Base-by-base conservation (phyloP, 2,329 filamentous ascomycete genomes). In the Fulvia fulva region DNA sequence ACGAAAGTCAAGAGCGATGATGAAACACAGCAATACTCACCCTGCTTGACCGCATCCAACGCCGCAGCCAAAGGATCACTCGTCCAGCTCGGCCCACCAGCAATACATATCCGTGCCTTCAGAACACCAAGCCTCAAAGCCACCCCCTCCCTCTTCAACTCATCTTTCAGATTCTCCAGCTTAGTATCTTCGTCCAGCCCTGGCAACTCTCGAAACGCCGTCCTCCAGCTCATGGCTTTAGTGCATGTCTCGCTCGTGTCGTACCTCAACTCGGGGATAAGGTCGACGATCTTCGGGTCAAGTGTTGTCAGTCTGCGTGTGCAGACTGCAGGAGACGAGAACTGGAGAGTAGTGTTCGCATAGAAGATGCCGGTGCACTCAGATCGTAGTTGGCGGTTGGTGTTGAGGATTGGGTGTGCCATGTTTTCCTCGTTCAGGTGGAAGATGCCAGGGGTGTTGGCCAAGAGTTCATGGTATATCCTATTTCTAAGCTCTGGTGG, bases 331-430 rank as follows among this genome's bases (percentile, higher is more conserved):
- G 62, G 60, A 21, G 59, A 51, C 16, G 19, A 37, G 54, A 59
- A 61, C 21, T 57, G 60, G 14, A 64, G 55, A 11, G 43, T 59
- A n/a, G 57, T 62, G 58, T 62, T 63, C 19, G 58, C 47, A 32
- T 60, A 60, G 23, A 61, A 57, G 50, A 72, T 57, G 5, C 71
- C 71, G 3, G 68, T 69, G 53, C 68, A 71, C 61, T 68, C 58
- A 53, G 16, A 2, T 23, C 62, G 60, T 21, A 63, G 19, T 45
- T 61, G 60, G 9, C 26, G 51, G 21, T 47, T 59, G 32, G 50
- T 45, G 14, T 25, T 23, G 2, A 64, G 53, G 21, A 64, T 41
- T 14, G 60, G 37, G 19, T 58, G 62, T 22, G 51, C 32, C 55
- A 63, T 58, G n/a, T 41, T 43, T 34, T 34, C 45, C 45, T 59